Evolutionary conservation across 768 basidiomycete genomes (phyloP), one percentile per base, ranked within the genome.

Genomic region (Phlebiopsis flavidoalba): DNA sequence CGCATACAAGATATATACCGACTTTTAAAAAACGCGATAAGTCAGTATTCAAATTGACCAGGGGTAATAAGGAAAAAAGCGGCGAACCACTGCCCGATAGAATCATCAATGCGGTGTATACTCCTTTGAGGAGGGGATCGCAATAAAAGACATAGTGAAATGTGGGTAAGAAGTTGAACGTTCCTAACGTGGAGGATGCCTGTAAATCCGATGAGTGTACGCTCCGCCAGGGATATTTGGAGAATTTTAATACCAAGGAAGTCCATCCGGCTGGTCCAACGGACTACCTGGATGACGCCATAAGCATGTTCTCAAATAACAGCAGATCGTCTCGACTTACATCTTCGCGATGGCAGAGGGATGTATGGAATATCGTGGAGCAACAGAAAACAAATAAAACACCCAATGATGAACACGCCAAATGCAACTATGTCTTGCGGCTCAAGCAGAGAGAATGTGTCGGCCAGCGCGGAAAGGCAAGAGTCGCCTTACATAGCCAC

Each of bases 341-440:
- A n/a, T 53, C 52, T 36, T 53, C 52, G 7, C 52, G 52, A 53
- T 53, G 52, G 52, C 52, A 53, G 17, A 53, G 52, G n/a, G 52
- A 53, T 8, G 52, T 53, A 33, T 53, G 52, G 35, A 53, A 53
- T 1, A 36, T 15, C 2, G 52, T 53, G 2, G 52, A 53, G 52
- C 52, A 53, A 3, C 5, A 17, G n/a, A 33, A 53, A 53, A 33
- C 52, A 53, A 19, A 35, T 33, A 8, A 21, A 10, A n/a, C 52
- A 35, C 5, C 33, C 52, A 5, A 53, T 7, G 5, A 53, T 17
- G 31, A 53, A 53, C 15, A 53, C 52, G 1, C 31, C 52, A n/a
- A 53, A 53, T 1, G 35, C 52, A 15, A 35, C 31, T 1, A n/a
- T n/a, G 52, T 53, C 52, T 12, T 21, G 33, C 52, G 11, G n/a